Evolutionary conservation across 164 flowering plant genomes (phyloP).

Genomic region (Berberis thunbergii): DNA sequence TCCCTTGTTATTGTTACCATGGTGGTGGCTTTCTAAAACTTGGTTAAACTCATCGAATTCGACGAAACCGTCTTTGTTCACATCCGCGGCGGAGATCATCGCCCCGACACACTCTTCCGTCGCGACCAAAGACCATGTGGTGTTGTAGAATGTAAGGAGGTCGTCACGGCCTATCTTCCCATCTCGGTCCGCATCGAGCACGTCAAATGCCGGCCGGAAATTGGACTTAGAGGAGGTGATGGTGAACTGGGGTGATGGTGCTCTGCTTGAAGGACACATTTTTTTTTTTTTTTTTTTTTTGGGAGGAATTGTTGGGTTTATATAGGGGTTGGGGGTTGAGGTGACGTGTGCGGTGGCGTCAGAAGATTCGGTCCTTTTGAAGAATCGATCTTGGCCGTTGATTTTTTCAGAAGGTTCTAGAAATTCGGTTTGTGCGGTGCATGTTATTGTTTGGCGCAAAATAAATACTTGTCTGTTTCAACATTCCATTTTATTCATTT

Average conservation of each 20-base stretch:
- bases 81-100: slow-evolving; percentile 76
- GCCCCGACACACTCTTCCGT: slow-evolving; percentile 52
- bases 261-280: slow-evolving; percentile 70
- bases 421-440: too few species aligned
- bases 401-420: too few species aligned
- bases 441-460: too few species aligned
- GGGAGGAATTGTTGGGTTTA: too few species aligned
- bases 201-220: slow-evolving; percentile 58
- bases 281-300: too few species aligned
- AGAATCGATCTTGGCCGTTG: too few species aligned
- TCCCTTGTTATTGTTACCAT: too few species aligned
- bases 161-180: slow-evolving; percentile 79
- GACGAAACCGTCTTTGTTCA: slow-evolving; percentile 62
- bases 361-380: too few species aligned
- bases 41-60: slow-evolving; percentile 76
- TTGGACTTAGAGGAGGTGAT: slow-evolving; percentile 9
- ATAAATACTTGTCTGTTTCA: too few species aligned
- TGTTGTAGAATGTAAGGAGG: slow-evolving; percentile 45
- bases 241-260: slow-evolving; percentile 3
- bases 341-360: too few species aligned
- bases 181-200: slow-evolving; percentile 78
- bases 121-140: neutral
- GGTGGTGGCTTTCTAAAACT: slow-evolving; percentile 23
- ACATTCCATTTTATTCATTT: too few species aligned
- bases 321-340: too few species aligned